These are phyloP conservation scores for Botryotinia calthae DNA, from an alignment of 2,329 filamentous ascomycete species.

Conservation along the genomic window DNA sequence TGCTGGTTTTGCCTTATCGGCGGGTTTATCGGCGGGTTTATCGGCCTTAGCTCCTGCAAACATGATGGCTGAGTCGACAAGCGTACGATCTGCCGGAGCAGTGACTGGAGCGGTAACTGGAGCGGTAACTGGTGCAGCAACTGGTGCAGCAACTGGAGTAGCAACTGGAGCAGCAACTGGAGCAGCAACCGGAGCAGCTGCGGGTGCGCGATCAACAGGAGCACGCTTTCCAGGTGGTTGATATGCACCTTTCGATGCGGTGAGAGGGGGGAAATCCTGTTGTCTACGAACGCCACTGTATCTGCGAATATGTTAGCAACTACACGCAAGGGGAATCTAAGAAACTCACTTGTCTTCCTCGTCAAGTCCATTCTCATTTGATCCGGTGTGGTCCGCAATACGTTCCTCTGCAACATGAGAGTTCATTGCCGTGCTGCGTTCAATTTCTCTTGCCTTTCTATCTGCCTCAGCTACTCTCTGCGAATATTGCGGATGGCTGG, in stretches of 20 bases:
- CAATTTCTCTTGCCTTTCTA: constrained; percentile 84
- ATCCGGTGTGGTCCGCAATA: constrained; percentile 63
- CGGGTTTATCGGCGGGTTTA: constrained; percentile 32
- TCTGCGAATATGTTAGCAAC: constrained; percentile 43
- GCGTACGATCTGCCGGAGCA: constrained; percentile 37
- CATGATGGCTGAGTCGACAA: constrained; percentile 86
- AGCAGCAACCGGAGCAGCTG: constrained; percentile 63
- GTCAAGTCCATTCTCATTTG: constrained; percentile 65
- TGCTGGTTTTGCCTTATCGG: constrained; percentile 34
- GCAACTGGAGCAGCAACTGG: constrained; percentile 53
- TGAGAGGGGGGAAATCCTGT: constrained; percentile 67
- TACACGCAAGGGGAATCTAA: not conserved
- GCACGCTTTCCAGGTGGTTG: constrained; percentile 86
- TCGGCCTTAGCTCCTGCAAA: constrained; percentile 64
- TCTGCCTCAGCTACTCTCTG: constrained; percentile 76
- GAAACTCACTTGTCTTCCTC: constrained; percentile 83
- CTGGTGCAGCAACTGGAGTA: constrained; percentile 69
- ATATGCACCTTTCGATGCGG: constrained; percentile 64
- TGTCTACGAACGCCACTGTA: constrained; percentile 89
- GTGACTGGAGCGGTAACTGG: not conserved
- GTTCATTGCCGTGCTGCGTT: constrained; percentile 69
- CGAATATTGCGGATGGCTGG: constrained; percentile 75
- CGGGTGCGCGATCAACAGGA: constrained; percentile 58
- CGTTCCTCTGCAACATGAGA: constrained; percentile 89
- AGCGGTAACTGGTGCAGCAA: constrained; percentile 55